Conservation (phyloP, 306 rosid genomes). For the Gynostemma pentaphyllum region DNA sequence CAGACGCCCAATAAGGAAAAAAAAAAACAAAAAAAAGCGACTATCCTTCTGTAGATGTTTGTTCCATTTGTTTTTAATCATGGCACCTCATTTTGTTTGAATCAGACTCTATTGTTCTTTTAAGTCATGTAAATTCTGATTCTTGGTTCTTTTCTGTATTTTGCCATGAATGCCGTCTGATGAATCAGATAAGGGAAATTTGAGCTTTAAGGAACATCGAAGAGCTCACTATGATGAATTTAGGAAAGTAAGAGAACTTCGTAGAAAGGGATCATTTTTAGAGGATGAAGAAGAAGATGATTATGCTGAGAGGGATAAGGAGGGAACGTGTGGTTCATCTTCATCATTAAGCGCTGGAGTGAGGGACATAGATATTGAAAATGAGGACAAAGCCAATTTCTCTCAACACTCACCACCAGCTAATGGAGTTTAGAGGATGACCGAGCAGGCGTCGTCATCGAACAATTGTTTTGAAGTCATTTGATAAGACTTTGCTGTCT, state of each 20-base stretch:
- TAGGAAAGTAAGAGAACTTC: slow-evolving; percentile 66
- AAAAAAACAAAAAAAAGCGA: background rate
- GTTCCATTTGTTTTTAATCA: background rate
- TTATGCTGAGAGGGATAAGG: slow-evolving; percentile 12
- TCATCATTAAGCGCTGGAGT: slow-evolving; percentile 46
- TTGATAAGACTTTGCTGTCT: background rate
- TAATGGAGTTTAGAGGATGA: slow-evolving; percentile 36
- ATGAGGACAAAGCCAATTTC: slow-evolving; percentile 5
- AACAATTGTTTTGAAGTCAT: background rate
- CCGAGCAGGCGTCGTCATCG: too few species aligned
- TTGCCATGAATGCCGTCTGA: slow-evolving; percentile 16
- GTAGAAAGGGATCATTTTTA: slow-evolving; percentile 33
- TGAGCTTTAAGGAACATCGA: slow-evolving; percentile 59
- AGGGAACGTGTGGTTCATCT: slow-evolving; percentile 29
- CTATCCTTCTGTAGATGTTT: background rate
- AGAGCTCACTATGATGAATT: slow-evolving; percentile 85
- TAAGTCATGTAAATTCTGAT: background rate
- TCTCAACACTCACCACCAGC: slow-evolving; percentile 26
- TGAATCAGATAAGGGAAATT: slow-evolving; percentile 39
- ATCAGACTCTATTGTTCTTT: background rate
- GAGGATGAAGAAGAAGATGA: slow-evolving; percentile 58
- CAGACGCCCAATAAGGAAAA: too few species aligned
- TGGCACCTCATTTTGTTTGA: background rate
- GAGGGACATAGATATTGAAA: slow-evolving; percentile 48
- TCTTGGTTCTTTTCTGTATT: background rate